Conservation (phyloP, 2,329 filamentous ascomycete genomes). For the Cytospora piceae region DNA sequence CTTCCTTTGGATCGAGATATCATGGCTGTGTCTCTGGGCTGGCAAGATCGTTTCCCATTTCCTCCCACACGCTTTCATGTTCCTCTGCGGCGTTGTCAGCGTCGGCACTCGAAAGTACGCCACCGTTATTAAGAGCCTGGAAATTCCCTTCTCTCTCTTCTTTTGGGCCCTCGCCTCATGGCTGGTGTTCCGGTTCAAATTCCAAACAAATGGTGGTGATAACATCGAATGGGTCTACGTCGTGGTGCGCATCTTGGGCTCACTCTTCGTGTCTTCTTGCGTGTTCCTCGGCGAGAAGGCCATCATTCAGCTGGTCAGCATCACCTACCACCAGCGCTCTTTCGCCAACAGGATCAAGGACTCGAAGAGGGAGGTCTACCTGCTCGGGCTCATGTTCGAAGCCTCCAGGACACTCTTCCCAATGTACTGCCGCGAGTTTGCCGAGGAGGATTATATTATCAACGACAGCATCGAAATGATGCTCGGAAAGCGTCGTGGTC, state of each 20-base stretch:
- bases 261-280: conserved; percentile 68
- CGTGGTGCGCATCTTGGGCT: conserved; percentile 67
- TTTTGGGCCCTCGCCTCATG: conserved; percentile 68
- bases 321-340: conserved; percentile 83
- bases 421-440: conserved; percentile 88
- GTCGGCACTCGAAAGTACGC: conserved; percentile 73
- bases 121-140: conserved; percentile 64
- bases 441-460: conserved; percentile 89
- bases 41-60: conserved; percentile 67
- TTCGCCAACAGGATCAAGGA: conserved; percentile 84
- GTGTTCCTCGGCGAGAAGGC: conserved; percentile 78
- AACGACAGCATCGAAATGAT: conserved; percentile 78
- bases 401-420: conserved; percentile 88
- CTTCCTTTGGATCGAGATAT: conserved; percentile 70
- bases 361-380: conserved; percentile 82
- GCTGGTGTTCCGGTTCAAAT: conserved; percentile 64
- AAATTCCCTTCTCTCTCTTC: conserved; percentile 69
- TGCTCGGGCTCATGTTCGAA: conserved; percentile 86
- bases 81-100: conserved; percentile 70
- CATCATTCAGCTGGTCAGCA: conserved; percentile 80
- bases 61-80: conserved; percentile 67
- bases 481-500: conserved; percentile 49
- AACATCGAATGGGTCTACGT: conserved; percentile 57
- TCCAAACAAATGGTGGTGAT: conserved; percentile 38
- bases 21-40: conserved; percentile 70